Evolutionary conservation across 1,284 basidiomycete species (phyloP), one percentile per base, ranked within the genome.

Genomic region (Microbotryum intermedium): DNA sequence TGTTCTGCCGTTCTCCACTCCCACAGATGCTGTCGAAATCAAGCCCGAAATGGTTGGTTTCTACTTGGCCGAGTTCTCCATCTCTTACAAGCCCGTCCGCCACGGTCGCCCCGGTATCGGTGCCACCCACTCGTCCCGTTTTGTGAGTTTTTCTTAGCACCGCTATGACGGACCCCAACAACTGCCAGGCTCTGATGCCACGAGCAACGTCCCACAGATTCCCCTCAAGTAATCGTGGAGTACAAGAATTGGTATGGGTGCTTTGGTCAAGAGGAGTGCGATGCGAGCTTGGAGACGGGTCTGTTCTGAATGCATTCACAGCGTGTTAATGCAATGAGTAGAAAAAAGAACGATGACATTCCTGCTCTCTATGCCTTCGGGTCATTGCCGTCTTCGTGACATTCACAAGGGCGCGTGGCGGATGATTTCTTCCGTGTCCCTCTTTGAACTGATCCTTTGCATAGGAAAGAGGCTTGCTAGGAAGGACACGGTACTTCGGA

Each of bases 11-110:
- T 42, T 0, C 4, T 23, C 10, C 13, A 21, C 5, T 10, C 45
- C 5, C 20, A n/a, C 58, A 66, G 65, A 69, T 67, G 57, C 69
- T 13, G 90, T 97, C 67, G 92, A 97, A 80, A 93, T 98, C 83
- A 98, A 95, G 83, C 93, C 95, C 71, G 95, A 98, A 80, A 97
- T 97, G 95, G 90, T 88, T 69, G 95, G 94, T 69, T 92, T 94
- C 84, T 98, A 98, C 83, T 91, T 98, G 73, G 93, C 82, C 71
- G 94, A 99, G 81, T 82, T 81, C 77, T 80, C 81, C 72, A 88
- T 87, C 54, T 92, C 91, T 69, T 98, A 97, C 88, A 85, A 87
- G 78, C 93, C 94, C 75, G 94, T 97, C 78, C 93, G 93, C 82
- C 95, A 99, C 84, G 94, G 94, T 84, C 90, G 93, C 72, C 90